Percentiles rank a stretch among this genome's conserved stretches.
These are phyloP conservation scores for Holtermannia corniformis DNA, from an alignment of 768 basidiomycete genomes.

Conservation along the genomic window DNA sequence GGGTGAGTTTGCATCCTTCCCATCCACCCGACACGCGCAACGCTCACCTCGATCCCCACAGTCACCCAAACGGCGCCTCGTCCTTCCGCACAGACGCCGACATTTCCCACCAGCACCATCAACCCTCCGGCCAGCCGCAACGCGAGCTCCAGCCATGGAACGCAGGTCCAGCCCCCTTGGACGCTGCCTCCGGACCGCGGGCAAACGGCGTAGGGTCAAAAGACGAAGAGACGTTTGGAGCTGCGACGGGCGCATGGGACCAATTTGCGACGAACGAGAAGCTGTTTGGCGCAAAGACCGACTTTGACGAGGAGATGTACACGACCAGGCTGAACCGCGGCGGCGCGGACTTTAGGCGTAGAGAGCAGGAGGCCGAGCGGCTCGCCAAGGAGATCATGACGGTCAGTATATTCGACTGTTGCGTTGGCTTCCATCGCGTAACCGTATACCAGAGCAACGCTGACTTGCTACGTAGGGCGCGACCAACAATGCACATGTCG, in stretches of 20 bases:
- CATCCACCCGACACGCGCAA: slow-evolving; percentile 24
- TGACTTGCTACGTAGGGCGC: slow-evolving; percentile 44
- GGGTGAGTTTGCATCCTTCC: not conserved
- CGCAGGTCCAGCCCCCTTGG: slow-evolving; percentile 5
- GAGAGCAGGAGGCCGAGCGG: slow-evolving; percentile 73
- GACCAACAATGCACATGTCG: slow-evolving; percentile 70
- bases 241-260: slow-evolving; percentile 24
- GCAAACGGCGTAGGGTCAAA: slow-evolving; percentile 6
- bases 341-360: slow-evolving; percentile 76
- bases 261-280: slow-evolving; percentile 43
- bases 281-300: slow-evolving; percentile 81
- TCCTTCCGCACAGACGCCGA: slow-evolving; percentile 34
- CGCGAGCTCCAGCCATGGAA: slow-evolving; percentile 35
- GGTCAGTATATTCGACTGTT: slow-evolving; percentile 47
- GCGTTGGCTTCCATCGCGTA: no score
- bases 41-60: slow-evolving; percentile 16
- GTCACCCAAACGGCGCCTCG: slow-evolving; percentile 7
- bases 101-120: slow-evolving; percentile 28
- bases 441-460: not conserved
- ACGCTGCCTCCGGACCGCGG: slow-evolving; percentile 1
- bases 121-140: slow-evolving; percentile 6
- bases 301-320: slow-evolving; percentile 87
- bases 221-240: slow-evolving; percentile 31
- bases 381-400: slow-evolving; percentile 86
- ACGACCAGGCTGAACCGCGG: slow-evolving; percentile 84